Conservation (phyloP, 257 asterid genomes). For the Nicotiana tomentosiformis region DNA sequence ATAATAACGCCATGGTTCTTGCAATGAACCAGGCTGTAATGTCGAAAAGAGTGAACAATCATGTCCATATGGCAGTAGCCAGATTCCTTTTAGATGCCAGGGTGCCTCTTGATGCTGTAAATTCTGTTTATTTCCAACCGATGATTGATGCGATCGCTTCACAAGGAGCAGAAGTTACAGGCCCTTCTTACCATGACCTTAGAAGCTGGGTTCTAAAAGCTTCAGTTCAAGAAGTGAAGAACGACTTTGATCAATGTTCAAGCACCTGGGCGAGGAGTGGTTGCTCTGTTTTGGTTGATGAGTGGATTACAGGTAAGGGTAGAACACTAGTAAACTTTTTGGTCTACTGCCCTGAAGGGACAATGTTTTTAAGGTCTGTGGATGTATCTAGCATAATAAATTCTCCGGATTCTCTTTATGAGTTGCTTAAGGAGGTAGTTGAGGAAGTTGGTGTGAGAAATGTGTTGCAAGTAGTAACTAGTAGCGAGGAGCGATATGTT, state of each 20-base stretch:
- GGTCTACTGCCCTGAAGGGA: conserved; percentile 62
- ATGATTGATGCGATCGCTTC: conserved; percentile 87
- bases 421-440: conserved; percentile 64
- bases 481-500: conserved; percentile 59
- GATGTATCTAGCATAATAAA: conserved; percentile 51
- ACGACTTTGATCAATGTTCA: conserved; percentile 48
- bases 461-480: conserved; percentile 77
- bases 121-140: conserved; percentile 73
- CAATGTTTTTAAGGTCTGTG: conserved; percentile 62
- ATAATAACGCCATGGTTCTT: conserved; percentile 23
- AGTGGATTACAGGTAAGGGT: conserved; percentile 56
- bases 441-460: conserved; percentile 75
- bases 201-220: conserved; percentile 67
- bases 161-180: conserved; percentile 45
- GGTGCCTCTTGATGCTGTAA: conserved; percentile 62
- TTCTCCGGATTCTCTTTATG: conserved; percentile 56
- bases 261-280: conserved; percentile 68
- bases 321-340: conserved; percentile 48
- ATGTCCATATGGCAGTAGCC: conserved; percentile 83
- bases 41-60: conserved; percentile 38
- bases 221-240: conserved; percentile 61
- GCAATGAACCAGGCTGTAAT: conserved; percentile 24
- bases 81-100: conserved; percentile 75
- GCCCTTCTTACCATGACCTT: conserved; percentile 78
- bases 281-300: conserved; percentile 78